Percentiles rank a stretch among this genome's conserved stretches.
Evolutionary conservation across 441 rosid species (phyloP).

Genomic region (Jatropha podagrica): DNA sequence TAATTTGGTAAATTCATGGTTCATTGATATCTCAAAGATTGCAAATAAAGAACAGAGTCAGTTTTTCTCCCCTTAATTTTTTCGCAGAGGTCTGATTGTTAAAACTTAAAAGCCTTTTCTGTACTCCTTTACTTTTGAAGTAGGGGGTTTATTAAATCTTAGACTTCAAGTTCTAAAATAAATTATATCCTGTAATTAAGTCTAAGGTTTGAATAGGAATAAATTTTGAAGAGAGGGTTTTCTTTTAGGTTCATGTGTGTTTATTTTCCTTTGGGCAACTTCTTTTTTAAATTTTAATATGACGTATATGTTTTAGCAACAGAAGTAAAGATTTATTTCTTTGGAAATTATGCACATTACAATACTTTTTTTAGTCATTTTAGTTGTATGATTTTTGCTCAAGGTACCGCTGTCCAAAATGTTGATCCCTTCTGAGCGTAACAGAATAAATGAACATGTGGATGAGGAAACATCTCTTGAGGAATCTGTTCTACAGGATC

Average conservation of each 20-base stretch:
- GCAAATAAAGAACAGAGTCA: neutral
- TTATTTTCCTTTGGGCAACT: neutral
- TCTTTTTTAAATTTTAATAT: neutral
- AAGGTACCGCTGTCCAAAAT: constrained; percentile 33
- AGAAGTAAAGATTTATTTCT: neutral
- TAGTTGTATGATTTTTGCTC: constrained; percentile 4
- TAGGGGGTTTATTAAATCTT: neutral
- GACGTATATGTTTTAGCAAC: neutral
- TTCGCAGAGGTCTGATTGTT: neutral
- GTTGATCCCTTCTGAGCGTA: constrained; percentile 25
- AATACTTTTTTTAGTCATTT: constrained; percentile 6
- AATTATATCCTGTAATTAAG: neutral
- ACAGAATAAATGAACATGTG: constrained; percentile 15
- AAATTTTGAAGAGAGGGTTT: neutral
- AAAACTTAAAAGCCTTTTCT: neutral
- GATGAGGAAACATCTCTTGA: constrained; percentile 47
- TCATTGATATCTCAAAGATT: neutral
- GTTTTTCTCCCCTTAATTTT: neutral
- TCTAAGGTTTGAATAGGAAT: too few relatives aligned
- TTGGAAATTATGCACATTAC: neutral
- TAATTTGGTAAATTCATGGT: neutral
- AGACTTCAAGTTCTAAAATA: neutral
- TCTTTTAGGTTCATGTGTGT: neutral
- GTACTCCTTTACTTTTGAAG: neutral
- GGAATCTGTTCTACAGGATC: constrained; percentile 64